Percentiles rank a stretch among this genome's conserved stretches.
Conservation (phyloP, 2,329 filamentous ascomycete species). For the Macrophomina tecta region DNA sequence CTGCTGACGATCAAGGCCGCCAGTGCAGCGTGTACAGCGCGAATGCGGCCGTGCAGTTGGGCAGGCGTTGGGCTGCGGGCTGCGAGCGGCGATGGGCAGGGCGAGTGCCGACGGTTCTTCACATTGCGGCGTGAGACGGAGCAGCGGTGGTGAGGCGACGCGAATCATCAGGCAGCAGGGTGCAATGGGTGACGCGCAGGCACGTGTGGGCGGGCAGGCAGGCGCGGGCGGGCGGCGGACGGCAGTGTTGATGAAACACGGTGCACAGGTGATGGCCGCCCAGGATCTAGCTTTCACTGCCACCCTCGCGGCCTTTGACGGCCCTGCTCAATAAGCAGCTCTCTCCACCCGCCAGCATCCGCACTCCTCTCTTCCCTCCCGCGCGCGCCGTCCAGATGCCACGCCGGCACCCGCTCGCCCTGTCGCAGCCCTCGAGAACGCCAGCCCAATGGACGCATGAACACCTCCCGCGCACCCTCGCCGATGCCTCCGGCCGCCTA, state of each 20-base stretch:
- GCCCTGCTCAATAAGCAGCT: constrained; percentile 2
- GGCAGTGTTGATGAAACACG: background rate
- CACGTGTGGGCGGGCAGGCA: constrained; percentile 4
- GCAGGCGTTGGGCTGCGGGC: background rate
- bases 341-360: background rate
- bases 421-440: background rate
- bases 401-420: background rate
- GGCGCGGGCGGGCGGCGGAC: background rate
- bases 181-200: constrained; percentile 9
- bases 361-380: background rate
- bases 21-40: background rate
- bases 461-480: constrained; percentile 35
- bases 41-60: background rate
- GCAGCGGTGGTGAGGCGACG: background rate
- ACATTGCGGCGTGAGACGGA: background rate
- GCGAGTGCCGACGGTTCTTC: background rate
- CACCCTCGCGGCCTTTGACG: constrained; percentile 1
- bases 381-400: constrained; percentile 13
- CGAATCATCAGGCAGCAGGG: constrained; percentile 14
- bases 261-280: background rate
- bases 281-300: background rate
- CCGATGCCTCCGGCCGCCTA: constrained; percentile 38
- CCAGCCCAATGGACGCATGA: constrained; percentile 47
- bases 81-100: background rate
- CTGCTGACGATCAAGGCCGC: constrained; percentile 18